phyloP scores from a whole-genome alignment of 257 asterid genomes.

The Coffea canephora region DNA sequence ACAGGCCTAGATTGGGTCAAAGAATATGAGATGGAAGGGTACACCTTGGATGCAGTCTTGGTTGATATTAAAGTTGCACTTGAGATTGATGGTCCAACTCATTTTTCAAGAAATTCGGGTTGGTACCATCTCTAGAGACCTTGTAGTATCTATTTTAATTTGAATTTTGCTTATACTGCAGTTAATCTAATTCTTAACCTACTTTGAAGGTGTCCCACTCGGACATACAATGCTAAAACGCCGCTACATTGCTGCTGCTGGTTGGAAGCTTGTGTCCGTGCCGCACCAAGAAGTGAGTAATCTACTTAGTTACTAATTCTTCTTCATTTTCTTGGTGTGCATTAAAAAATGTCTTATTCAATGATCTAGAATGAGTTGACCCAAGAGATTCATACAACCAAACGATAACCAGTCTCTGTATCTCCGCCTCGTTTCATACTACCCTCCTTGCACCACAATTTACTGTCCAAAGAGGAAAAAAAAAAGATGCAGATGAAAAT shows the following conservation, averaged over 20 bases:
- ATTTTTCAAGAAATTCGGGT: constrained; percentile 94
- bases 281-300: constrained; percentile 72
- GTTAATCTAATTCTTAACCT: constrained; percentile 7
- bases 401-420: background rate
- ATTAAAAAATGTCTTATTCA: no score
- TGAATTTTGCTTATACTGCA: background rate
- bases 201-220: constrained; percentile 60
- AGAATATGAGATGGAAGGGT: constrained; percentile 71
- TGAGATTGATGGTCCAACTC: constrained; percentile 95
- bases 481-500: background rate
- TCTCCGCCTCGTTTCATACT: background rate
- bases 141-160: constrained; percentile 1
- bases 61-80: constrained; percentile 73
- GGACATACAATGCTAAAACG: constrained; percentile 91
- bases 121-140: constrained; percentile 11
- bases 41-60: constrained; percentile 82
- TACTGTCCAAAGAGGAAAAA: background rate
- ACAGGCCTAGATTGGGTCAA: constrained; percentile 90
- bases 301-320: background rate
- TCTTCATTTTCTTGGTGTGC: background rate
- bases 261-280: constrained; percentile 79
- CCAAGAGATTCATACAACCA: background rate
- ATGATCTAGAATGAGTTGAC: background rate
- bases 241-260: constrained; percentile 75
- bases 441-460: background rate